phyloP scores from a whole-genome alignment of 2,329 filamentous ascomycete species.

The Xylaria sp. region DNA sequence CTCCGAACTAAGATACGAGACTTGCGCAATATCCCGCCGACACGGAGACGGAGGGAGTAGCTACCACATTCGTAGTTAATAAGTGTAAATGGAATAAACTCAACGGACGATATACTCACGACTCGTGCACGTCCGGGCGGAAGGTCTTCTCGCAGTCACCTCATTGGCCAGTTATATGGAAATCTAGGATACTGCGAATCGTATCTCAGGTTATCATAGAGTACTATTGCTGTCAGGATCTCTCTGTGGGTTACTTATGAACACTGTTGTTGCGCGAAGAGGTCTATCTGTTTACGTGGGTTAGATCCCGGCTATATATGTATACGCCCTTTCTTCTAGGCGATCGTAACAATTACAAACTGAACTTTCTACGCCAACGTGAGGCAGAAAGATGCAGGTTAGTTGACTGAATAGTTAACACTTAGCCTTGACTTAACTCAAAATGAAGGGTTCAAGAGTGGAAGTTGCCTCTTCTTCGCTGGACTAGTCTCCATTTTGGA shows the following conservation, averaged over 20 bases:
- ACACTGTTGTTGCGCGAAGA: too few relatives aligned
- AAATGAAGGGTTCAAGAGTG: background rate
- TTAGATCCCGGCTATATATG: too few relatives aligned
- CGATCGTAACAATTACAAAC: too few relatives aligned
- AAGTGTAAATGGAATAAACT: background rate
- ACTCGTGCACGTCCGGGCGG: conserved; percentile 23
- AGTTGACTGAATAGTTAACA: conserved; percentile 13
- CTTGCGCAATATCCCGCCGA: background rate
- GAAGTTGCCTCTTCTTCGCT: background rate
- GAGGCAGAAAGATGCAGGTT: background rate
- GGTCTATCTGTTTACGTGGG: too few relatives aligned
- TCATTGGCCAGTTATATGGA: conserved; percentile 16
- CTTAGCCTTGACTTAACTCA: conserved; percentile 7
- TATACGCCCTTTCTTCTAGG: too few relatives aligned
- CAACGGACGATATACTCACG: conserved; percentile 13
- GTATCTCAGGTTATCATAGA: background rate
- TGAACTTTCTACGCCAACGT: conserved; percentile 2
- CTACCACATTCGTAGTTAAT: conserved; percentile 8
- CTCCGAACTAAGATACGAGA: background rate
- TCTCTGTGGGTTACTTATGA: too few relatives aligned
- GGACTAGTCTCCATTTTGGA: conserved; percentile 10
- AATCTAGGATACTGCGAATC: background rate
- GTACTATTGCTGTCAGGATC: too few relatives aligned
- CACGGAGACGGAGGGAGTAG: background rate
- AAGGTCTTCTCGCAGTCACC: too few relatives aligned